A percentile compares a stretch with the other conserved stretches of the same genome.
These are phyloP conservation scores for Rhododendron kiyosumense DNA, from an alignment of 148 eudicot species.

Conservation along the genomic window DNA sequence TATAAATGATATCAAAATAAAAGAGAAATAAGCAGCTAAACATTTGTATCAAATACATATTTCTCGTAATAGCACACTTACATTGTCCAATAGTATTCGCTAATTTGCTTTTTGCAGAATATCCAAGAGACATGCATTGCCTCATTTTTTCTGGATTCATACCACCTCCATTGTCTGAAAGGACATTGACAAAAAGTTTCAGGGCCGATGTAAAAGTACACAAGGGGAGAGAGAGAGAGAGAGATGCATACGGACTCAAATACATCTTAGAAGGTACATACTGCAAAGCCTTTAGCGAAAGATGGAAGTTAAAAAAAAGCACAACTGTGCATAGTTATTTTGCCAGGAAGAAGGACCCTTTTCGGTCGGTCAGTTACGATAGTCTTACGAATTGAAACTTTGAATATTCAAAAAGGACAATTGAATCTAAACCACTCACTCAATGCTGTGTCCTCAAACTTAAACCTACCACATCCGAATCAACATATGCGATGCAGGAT, in stretches of 20 bases:
- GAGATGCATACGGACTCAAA: neutral
- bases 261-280: neutral
- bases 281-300: neutral
- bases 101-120: conserved; percentile 80
- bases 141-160: conserved; percentile 90
- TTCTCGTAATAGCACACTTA: conserved; percentile 21
- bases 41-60: neutral
- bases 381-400: neutral
- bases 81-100: conserved; percentile 93
- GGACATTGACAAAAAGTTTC: neutral
- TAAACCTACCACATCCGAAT: neutral
- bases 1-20: neutral
- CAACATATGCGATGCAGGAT: neutral
- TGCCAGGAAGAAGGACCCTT: neutral
- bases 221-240: no score
- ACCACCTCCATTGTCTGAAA: conserved; percentile 91
- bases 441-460: neutral
- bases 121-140: conserved; percentile 94
- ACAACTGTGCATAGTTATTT: neutral
- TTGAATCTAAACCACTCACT: neutral
- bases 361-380: neutral
- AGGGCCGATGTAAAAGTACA: neutral
- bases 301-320: neutral
- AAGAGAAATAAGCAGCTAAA: neutral
- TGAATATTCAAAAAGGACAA: neutral